These are phyloP conservation scores for Lactarius evosmus DNA, from an alignment of 768 basidiomycete species.

Conservation along the genomic window DNA sequence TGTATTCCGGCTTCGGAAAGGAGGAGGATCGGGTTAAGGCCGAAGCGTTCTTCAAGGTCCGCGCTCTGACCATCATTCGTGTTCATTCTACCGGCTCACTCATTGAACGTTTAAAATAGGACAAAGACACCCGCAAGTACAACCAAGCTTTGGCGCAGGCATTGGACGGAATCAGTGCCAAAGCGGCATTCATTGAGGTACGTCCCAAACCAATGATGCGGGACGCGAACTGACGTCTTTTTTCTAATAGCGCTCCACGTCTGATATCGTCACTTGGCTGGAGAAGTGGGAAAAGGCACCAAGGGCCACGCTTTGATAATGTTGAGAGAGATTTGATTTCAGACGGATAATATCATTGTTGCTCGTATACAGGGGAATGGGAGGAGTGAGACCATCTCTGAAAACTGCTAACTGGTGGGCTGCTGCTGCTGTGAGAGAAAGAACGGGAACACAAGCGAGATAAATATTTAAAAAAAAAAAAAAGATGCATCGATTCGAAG, in stretches of 20 bases:
- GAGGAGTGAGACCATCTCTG: background rate
- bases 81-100: background rate
- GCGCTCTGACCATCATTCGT: background rate
- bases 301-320: background rate
- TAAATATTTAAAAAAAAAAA: conserved; percentile 1
- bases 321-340: background rate
- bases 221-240: background rate
- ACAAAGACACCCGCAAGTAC: conserved; percentile 24
- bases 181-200: conserved; percentile 23
- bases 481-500: conserved; percentile 13
- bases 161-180: conserved; percentile 23
- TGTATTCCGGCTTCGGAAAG: conserved; percentile 11
- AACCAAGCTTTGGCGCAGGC: conserved; percentile 26
- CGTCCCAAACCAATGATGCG: background rate
- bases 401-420: background rate
- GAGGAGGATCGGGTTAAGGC: conserved; percentile 19
- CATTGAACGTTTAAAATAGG: background rate
- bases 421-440: background rate
- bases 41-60: conserved; percentile 26
- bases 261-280: conserved; percentile 22
- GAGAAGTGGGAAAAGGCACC: conserved; percentile 19
- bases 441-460: background rate
- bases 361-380: background rate
- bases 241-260: conserved; percentile 21
- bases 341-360: background rate